These are phyloP conservation scores for Wickerhamomyces bovis DNA, from an alignment of 805 yeast genomes.

Conservation along the genomic window DNA sequence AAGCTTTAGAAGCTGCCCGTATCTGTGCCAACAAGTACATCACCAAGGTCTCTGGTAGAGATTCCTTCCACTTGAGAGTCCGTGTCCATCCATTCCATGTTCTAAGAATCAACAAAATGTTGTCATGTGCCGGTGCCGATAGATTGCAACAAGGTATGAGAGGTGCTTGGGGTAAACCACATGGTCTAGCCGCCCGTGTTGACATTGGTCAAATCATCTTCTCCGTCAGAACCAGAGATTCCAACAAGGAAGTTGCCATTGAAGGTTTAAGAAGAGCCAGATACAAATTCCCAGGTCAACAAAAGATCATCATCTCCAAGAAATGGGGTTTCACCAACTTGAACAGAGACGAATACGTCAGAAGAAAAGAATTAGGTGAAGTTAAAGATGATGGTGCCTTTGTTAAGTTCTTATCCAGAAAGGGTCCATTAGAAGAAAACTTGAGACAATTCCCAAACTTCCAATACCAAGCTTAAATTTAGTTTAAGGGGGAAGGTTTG, in stretches of 20 bases:
- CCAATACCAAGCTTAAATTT: constrained; percentile 31
- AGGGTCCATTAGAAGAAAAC: constrained; percentile 93
- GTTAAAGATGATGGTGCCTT: constrained; percentile 99
- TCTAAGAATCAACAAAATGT: constrained; percentile 99
- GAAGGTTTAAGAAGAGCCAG: constrained; percentile 99
- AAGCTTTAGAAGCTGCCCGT: constrained; percentile 99
- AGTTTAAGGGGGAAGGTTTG: background rate
- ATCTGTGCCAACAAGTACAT: constrained; percentile 99
- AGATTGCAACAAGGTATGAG: constrained; percentile 99
- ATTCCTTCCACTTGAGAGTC: constrained; percentile 98
- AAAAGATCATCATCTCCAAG: constrained; percentile 97
- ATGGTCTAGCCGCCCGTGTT: constrained; percentile 99
- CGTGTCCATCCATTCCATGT: constrained; percentile 99
- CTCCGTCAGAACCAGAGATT: constrained; percentile 97
- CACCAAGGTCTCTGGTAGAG: constrained; percentile 97
- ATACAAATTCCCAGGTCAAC: constrained; percentile 99
- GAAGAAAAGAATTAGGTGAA: constrained; percentile 89
- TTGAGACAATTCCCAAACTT: constrained; percentile 89
- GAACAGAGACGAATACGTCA: constrained; percentile 94
- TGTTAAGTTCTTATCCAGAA: constrained; percentile 95
- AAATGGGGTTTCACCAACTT: constrained; percentile 99
- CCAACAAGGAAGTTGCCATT: constrained; percentile 93
- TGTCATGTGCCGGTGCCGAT: constrained; percentile 99
- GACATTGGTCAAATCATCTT: constrained; percentile 96
- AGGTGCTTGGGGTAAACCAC: constrained; percentile 99